Evolutionary conservation across 805 yeast species (phyloP).

Genomic region (Metschnikowia santaceciliae): DNA sequence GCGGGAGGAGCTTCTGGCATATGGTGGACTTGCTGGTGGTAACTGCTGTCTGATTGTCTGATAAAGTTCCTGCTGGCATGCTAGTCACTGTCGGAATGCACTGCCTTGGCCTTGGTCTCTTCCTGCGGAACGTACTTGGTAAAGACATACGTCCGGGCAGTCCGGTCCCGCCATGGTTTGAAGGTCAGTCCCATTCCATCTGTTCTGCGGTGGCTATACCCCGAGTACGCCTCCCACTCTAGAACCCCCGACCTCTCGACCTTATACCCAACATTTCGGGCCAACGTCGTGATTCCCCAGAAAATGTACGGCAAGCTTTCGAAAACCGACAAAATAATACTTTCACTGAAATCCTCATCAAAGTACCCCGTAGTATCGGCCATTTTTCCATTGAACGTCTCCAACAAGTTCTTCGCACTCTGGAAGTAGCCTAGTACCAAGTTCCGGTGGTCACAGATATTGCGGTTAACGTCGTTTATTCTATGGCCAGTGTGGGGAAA

Average conservation of each 20-base stretch:
- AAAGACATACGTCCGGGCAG: constrained; percentile 74
- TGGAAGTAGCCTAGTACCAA: constrained; percentile 61
- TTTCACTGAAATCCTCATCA: constrained; percentile 28
- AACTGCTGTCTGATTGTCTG: too few relatives aligned
- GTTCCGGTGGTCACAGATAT: constrained; percentile 76
- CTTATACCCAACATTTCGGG: constrained; percentile 53
- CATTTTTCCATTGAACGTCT: constrained; percentile 35
- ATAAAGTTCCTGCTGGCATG: too few relatives aligned
- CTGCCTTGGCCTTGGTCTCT: constrained; percentile 13
- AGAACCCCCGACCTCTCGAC: constrained; percentile 69
- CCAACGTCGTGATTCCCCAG: constrained; percentile 77
- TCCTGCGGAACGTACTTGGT: constrained; percentile 24
- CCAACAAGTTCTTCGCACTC: constrained; percentile 51
- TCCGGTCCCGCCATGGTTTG: constrained; percentile 68
- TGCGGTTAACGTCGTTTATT: constrained; percentile 79
- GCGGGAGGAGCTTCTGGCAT: constrained; percentile 13
- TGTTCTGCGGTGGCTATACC: constrained; percentile 79
- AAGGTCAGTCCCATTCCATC: constrained; percentile 71
- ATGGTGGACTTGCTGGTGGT: too few relatives aligned
- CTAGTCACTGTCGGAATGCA: constrained; percentile 23
- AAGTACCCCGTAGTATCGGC: constrained; percentile 31
- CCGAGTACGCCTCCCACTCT: constrained; percentile 68
- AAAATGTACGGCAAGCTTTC: constrained; percentile 89
- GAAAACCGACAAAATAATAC: constrained; percentile 64
- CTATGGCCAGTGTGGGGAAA: constrained; percentile 94